Base-by-base conservation (phyloP, 2,329 filamentous ascomycete genomes). In the Cladosporium austrohemisphaericum region DNA sequence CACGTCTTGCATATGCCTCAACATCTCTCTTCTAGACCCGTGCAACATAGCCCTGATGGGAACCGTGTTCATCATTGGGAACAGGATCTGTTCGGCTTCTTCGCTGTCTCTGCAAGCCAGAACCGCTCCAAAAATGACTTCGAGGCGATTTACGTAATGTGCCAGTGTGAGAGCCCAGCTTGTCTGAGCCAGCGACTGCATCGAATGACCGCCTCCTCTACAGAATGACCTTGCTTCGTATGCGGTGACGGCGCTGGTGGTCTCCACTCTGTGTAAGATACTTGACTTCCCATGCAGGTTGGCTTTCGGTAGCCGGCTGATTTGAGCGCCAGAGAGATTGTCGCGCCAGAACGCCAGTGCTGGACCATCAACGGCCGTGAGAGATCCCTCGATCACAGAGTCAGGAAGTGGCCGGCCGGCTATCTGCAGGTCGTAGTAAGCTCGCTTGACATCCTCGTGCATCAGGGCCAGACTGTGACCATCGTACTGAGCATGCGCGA, bases 41-140 rank as follows among this genome's bases (percentile, higher is more conserved):
- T 93, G 86, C 2, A 95, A 65, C 2, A 91, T 75, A 1, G 78
- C 78, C 9, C 90, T 78, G 6, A 95, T 74, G 0, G 85, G 80
- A 0, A 95, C 83, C 0, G 91, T 95, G 61, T 95, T 96, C 87
- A 96, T 95, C 0, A 86, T 88, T 0, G 91, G 92, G 60, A 95
- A 96, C 62, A 91, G 75, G 10, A 92, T 68, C 20, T 79, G 67
- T 35, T 86, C 79, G 0, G 81, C 78, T 13, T 79, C 77, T 37
- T 86, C 83, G 8, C 81, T 82, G 50, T 93, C 88, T n/a, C 92
- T 79, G 13, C 92, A 91, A 0, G 89, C 90, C 10, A 95, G 73
- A 1, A 96, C 85, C 0, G 88, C 80, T 1, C 92, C 92, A 61
- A 93, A 95, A 0, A 82, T 77, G 3, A 95, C 78, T 56, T 95